Evolutionary conservation across 768 basidiomycete genomes (phyloP).

Genomic region (Suillus subaureus): DNA sequence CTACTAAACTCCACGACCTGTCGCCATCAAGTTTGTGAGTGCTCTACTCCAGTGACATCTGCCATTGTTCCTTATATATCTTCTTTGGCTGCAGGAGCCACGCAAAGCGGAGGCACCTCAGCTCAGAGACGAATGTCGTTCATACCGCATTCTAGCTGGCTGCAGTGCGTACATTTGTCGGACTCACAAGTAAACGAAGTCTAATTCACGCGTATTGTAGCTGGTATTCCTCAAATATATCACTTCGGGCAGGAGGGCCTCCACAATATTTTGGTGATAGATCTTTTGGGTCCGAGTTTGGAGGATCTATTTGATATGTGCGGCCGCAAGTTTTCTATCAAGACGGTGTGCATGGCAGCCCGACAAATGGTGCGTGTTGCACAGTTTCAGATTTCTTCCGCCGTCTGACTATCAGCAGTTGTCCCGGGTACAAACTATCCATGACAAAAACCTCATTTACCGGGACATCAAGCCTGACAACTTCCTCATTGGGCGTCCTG

Average conservation of each 20-base stretch:
- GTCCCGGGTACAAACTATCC: conserved; percentile 94
- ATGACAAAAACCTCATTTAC: conserved; percentile 99
- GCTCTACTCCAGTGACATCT: neutral
- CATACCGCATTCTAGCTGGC: conserved; percentile 87
- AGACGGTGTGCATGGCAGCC: conserved; percentile 99
- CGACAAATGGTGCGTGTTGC: conserved; percentile 80
- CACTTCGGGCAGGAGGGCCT: conserved; percentile 99
- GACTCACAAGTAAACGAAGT: conserved; percentile 12
- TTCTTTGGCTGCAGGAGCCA: conserved; percentile 63
- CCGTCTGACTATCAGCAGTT: conserved; percentile 51
- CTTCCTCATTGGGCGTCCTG: conserved; percentile 93
- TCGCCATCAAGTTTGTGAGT: conserved; percentile 99
- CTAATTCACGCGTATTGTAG: conserved; percentile 44
- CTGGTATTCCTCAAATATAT: conserved; percentile 98
- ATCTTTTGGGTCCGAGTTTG: conserved; percentile 92
- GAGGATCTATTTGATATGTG: conserved; percentile 99
- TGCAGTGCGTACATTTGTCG: conserved; percentile 65
- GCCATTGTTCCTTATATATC: conserved; percentile 13
- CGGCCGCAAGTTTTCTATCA: conserved; percentile 94
- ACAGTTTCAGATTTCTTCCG: conserved; percentile 2
- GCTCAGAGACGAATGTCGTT: conserved; percentile 96
- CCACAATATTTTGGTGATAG: conserved; percentile 98
- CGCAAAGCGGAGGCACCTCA: conserved; percentile 97
- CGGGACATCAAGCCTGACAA: conserved; percentile 99
- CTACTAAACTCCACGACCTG: conserved; percentile 97